Base-by-base conservation (phyloP, 176 grass and related monocot genomes). In the bread wheat (Triticum aestivum) region DNA sequence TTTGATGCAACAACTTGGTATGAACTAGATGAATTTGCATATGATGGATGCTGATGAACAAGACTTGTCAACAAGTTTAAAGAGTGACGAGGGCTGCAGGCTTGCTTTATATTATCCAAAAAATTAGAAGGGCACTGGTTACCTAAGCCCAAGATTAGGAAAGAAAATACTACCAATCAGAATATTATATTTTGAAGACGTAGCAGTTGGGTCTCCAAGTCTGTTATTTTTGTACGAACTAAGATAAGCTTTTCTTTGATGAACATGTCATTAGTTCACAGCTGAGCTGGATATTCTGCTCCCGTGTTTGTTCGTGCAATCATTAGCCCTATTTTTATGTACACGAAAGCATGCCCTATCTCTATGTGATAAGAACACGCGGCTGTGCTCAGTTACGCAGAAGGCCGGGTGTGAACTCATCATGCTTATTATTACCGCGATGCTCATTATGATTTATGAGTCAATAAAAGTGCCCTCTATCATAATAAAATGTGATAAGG, bases 281-380 rank as follows among this genome's bases (percentile, higher is more conserved):
- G 11, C 12, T 17, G 23, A 14, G 9, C 44, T 59, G 80, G 47
- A 73, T 89, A 63, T 79, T 41, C 32, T 51, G 15, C 10, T 8
- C 21, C 51, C 56, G 29, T 65, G 68, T 61, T 78, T 83, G 72
- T 52, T 35, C 20, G 26, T 37, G 29, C 14, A 63, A 37, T 78
- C 18, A 79, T 65, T 78, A 88, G 8, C 21, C 59, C 27, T 80
- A 35, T 89, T 77, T 85, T 34, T 68, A 63, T 63, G 41, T 24
- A 9, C 72, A 52, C 17, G 23, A 61, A 61, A 71, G 30, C 71
- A 77, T 32, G 27, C 9, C 23, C 6, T 21, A 58, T 58, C 54
- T 58, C 2, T 58, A 58, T 30, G 62, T 34, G 4, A 51, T 72
- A 79, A 24, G 34, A 17, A 77, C 49, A 70, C 77, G 18, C 1